Evolutionary conservation across 1,284 basidiomycete genomes (phyloP), one percentile per base, ranked within the genome.

Genomic region (Kwoniella shivajii): DNA sequence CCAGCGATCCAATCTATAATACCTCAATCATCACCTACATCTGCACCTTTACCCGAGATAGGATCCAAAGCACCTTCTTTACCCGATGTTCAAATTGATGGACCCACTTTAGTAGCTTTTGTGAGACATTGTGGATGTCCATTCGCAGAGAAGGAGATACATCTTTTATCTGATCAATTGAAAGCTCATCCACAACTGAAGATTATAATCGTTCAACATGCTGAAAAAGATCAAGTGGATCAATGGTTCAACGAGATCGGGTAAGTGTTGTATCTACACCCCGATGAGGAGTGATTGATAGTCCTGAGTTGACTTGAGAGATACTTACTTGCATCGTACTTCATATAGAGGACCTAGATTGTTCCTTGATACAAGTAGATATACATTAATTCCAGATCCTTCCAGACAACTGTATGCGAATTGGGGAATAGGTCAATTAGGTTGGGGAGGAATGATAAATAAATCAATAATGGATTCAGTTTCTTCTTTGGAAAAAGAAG

Each of bases 121-220:
- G 54, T 55, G 7, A 34, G 54, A 24, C 54, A 55, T 43, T 55
- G 54, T 33, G 54, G 54, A 22, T 55, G 54, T 33, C 54, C 54
- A 0, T 55, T 55, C 16, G 54, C 54, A 5, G 54, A 55, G 27
- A 55, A 55, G 41, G 54, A 55, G 24, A 41, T 55, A 6, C 33
- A 55, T 16, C 22, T 49, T 4, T 24, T 55, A 16, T 31, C 46
- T 11, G 39, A 48, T 16, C 34, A 55, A 41, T 10, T 44, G 33
- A 29, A 33, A 44, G 38, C 39, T 46, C 43, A 49, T 22, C 34
- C 33, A 11, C 10, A 39, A 24, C 36, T 55, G 46, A 47, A 44
- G 11, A 39, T 50, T 14, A 26, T 55, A 3, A 55, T 55, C 20
- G 54, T 55, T 22, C 54, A 55, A 37, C 54, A 55, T 44, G 47